Evolutionary conservation across 495 filamentous ascomycete genomes (phyloP), one percentile per base, ranked within the genome.

Genomic region (Aspergillus homomorphus): DNA sequence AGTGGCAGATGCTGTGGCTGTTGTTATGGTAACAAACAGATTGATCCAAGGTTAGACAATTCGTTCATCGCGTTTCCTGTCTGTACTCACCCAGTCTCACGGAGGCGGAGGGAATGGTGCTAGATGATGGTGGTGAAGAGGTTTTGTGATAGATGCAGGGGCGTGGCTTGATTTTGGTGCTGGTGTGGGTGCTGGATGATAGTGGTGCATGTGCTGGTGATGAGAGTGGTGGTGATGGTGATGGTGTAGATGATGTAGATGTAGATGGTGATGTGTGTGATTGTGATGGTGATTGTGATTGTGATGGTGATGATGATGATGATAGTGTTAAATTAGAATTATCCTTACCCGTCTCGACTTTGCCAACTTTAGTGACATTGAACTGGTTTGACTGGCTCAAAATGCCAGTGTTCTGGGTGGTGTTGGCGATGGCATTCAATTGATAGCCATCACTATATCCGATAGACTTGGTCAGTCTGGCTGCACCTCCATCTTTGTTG

Each of bases 371-470:
- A n/a, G 61, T 68, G 10, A 72, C 66, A 23, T 67, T 67, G 55
- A 74, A 74, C 52, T 62, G 57, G 9, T 58, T 30, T n/a, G 67
- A 70, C 57, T 74, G 71, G 18, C 67, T 69, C 24, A 74, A 63
- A 45, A 74, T 72, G 45, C 71, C 71, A 56, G 54, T 66, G 57
- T 72, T 74, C 44, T 65, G 21, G 21, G 54, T 44, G 38, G 58
- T 51, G 45, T 58, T 66, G 51, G 65, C 65, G 56, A 66, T 33
- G 57, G 69, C 55, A 59, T 74, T 74, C 66, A 74, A 59, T 57
- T 74, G 71, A 62, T 72, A 74, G 51, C 60, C 65, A 33, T 64
- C 44, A 30, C 69, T 72, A 42, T 50, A 42, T 30, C 23, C 46
- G 12, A n/a, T n/a, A n/a, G n/a, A 51, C 18, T n/a, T 19, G 24